Evolutionary conservation across 345 rosid genomes (phyloP), one percentile per base, ranked within the genome.

Genomic region (Brassica juncea): DNA sequence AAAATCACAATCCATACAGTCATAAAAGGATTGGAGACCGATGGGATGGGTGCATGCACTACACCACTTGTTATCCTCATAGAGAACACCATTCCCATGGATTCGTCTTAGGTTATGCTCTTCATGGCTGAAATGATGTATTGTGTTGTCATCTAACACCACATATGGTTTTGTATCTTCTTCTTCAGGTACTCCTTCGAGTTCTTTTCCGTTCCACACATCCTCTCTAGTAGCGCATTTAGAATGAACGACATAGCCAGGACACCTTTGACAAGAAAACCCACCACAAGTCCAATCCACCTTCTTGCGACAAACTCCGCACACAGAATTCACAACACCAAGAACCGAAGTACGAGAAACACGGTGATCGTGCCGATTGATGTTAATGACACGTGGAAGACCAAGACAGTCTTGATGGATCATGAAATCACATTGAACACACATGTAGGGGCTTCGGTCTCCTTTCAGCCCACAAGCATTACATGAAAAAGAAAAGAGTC

Each of bases 291-390:
- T 54, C 69, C 62, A 37, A 2, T 75, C 72, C 30, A 75, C 27
- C 4, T 67, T 67, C 5, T 39, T 0, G 0, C n/a, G 79, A n/a
- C 73, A 75, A 6, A 67, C n/a, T 57, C 73, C 79, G 27, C 79
- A 67, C 0, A 25, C 14, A 32, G 23, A 35, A 3, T 71, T 6
- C 66, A 57, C 7, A 19, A 11, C 21, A 57, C 34, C 75, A 58
- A 58, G 6, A 34, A 16, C 0, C 1, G 10, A 23, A 58, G 35
- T 35, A 16, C 52, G 34, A 34, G 12, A 59, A 3, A 58, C 27
- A 55, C 59, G 30, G 4, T 70, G 73, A 15, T 59, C 14, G 62
- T 73, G 27, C 15, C 32, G 44, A 8, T 37, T 37, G 11, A 37
- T 37, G 44, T 37, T 37, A 8, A 37, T 37, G 42, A 73, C 0